phyloP scores from a whole-genome alignment of 371 early-diverging fungal genomes.

The Nosema muscidifuracis region DNA sequence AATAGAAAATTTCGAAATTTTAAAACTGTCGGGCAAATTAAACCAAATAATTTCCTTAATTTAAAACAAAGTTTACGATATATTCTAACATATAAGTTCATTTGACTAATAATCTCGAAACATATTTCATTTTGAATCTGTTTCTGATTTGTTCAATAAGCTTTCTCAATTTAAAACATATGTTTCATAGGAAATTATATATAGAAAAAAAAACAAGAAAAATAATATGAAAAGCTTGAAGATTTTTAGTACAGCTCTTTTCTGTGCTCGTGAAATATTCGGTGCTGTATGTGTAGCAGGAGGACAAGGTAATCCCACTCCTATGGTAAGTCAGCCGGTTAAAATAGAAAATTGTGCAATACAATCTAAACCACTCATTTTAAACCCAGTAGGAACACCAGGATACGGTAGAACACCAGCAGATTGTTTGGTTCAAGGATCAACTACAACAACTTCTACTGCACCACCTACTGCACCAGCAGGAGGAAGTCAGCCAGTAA shows the following conservation, averaged over 20 bases:
- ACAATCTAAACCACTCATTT: not conserved
- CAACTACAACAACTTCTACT: too few relatives aligned
- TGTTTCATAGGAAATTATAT: conserved; percentile 8
- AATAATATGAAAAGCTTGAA: conserved; percentile 6
- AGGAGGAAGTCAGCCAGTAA: not conserved
- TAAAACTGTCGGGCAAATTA: too few relatives aligned
- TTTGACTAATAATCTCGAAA: too few relatives aligned
- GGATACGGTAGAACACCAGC: not conserved
- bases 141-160: not conserved
- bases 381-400: not conserved
- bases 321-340: not conserved
- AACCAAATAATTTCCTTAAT: too few relatives aligned
- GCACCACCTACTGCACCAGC: too few relatives aligned
- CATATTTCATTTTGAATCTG: too few relatives aligned
- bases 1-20: too few relatives aligned
- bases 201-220: not conserved
- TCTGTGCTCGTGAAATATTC: not conserved
- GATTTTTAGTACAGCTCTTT: not conserved
- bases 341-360: conserved; percentile 17
- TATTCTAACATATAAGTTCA: too few relatives aligned
- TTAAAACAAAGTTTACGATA: too few relatives aligned
- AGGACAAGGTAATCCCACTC: not conserved
- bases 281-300: not conserved
- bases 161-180: not conserved
- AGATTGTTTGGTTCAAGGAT: not conserved